phyloP scores from a whole-genome alignment of 2,329 filamentous ascomycete genomes.

The Dactylellina sp. region DNA sequence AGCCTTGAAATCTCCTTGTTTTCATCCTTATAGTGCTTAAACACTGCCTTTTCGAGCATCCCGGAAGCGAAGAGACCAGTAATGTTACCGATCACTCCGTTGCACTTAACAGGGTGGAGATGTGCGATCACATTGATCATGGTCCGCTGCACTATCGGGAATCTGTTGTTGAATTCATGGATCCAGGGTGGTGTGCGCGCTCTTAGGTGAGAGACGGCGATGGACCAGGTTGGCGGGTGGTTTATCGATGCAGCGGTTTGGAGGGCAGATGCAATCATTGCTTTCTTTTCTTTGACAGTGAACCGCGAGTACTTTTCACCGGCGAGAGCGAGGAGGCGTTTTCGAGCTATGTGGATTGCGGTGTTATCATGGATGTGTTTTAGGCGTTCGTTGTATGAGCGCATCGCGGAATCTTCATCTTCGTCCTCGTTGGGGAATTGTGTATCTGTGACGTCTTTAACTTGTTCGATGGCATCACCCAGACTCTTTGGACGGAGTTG shows the following conservation, averaged over 20 bases:
- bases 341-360: slow-evolving; percentile 63
- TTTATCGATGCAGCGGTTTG: slow-evolving; percentile 44
- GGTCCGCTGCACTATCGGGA: slow-evolving; percentile 58
- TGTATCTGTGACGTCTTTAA: slow-evolving; percentile 61
- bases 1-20: slow-evolving; percentile 66
- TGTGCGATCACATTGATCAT: slow-evolving; percentile 68
- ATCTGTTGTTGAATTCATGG: slow-evolving; percentile 55
- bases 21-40: slow-evolving; percentile 66
- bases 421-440: slow-evolving; percentile 58
- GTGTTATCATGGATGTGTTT: slow-evolving; percentile 64
- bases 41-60: slow-evolving; percentile 67
- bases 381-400: slow-evolving; percentile 65
- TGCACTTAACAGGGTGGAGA: slow-evolving; percentile 68
- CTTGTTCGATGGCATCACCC: slow-evolving; percentile 64
- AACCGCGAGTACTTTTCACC: slow-evolving; percentile 62
- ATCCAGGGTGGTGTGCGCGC: slow-evolving; percentile 43
- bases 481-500: slow-evolving; percentile 63
- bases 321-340: slow-evolving; percentile 60
- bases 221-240: slow-evolving; percentile 51
- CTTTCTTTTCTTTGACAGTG: slow-evolving; percentile 64
- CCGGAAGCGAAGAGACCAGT: slow-evolving; percentile 68
- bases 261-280: slow-evolving; percentile 65
- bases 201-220: slow-evolving; percentile 47
- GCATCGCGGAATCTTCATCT: slow-evolving; percentile 65
- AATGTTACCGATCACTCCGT: slow-evolving; percentile 67